These are phyloP conservation scores for Cyclotella sp. DNA, from an alignment of 108 stramenopile species.

Conservation along the genomic window DNA sequence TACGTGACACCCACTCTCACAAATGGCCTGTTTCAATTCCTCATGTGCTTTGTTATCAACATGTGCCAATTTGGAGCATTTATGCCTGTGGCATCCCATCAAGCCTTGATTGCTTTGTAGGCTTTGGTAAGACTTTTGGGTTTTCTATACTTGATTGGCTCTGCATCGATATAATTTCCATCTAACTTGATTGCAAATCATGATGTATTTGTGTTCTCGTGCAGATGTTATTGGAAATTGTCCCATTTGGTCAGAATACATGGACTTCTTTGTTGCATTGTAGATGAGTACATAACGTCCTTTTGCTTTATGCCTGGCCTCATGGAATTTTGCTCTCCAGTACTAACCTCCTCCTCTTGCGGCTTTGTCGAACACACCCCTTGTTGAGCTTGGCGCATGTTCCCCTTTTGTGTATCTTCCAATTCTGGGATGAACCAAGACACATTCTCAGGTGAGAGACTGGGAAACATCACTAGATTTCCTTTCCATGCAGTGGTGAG, in stretches of 20 bases:
- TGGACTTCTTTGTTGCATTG: background rate
- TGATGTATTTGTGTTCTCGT: slow-evolving; percentile 15
- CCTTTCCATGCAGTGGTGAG: background rate
- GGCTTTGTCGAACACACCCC: too few relatives aligned
- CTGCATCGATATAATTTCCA: too few relatives aligned
- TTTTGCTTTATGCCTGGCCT: background rate
- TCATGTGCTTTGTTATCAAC: background rate
- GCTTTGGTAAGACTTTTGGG: slow-evolving; percentile 5
- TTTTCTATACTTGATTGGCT: slow-evolving; percentile 23
- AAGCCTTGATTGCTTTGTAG: background rate
- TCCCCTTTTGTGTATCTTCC: too few relatives aligned
- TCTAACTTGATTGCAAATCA: too few relatives aligned
- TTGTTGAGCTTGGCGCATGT: too few relatives aligned
- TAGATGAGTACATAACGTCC: background rate
- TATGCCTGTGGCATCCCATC: slow-evolving; percentile 9
- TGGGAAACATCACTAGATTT: slow-evolving; percentile 1
- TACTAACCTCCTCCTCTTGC: too few relatives aligned
- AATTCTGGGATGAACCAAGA: background rate
- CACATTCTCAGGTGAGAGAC: background rate
- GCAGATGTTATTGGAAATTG: slow-evolving; percentile 9
- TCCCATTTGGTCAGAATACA: slow-evolving; percentile 24
- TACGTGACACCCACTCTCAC: slow-evolving; percentile 11
- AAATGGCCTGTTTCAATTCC: background rate
- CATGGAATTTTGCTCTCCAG: background rate
- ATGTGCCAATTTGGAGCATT: too few relatives aligned